These are phyloP conservation scores for Populus ilicifolia DNA, from an alignment of 345 rosid genomes.

Conservation along the genomic window DNA sequence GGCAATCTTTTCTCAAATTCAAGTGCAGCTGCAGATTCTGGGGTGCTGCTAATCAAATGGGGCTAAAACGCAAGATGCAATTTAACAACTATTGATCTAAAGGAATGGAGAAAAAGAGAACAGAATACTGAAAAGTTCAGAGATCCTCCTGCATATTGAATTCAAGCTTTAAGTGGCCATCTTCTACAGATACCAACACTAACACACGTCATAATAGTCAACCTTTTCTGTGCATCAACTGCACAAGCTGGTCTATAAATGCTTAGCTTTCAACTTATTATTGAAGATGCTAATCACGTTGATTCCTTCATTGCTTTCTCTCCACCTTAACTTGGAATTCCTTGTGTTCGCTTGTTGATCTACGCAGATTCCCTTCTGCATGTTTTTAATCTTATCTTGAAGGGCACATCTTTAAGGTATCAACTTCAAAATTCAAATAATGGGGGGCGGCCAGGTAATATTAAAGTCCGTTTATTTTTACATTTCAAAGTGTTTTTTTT, in stretches of 20 bases:
- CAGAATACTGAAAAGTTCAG: background rate
- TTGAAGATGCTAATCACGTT: slow-evolving; percentile 32
- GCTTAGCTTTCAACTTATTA: slow-evolving; percentile 16
- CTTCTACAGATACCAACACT: background rate
- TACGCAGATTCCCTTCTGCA: slow-evolving; percentile 7
- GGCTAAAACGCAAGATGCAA: background rate
- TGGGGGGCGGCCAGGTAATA: background rate
- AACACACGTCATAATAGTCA: background rate
- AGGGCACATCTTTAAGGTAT: slow-evolving; percentile 21
- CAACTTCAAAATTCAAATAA: slow-evolving; percentile 6
- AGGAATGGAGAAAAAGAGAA: background rate
- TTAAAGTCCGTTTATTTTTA: background rate
- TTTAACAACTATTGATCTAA: background rate
- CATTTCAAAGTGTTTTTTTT: no score
- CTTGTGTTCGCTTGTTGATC: slow-evolving; percentile 5
- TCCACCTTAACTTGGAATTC: slow-evolving; percentile 18
- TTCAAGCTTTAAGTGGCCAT: background rate
- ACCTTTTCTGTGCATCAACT: background rate
- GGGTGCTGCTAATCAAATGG: background rate
- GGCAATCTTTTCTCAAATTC: background rate
- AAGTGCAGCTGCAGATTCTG: background rate
- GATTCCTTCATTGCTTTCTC: slow-evolving; percentile 33
- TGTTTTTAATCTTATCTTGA: slow-evolving; percentile 18
- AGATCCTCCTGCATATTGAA: background rate
- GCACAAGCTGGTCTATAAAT: slow-evolving; percentile 4